Conservation (phyloP, 768 basidiomycete species). For the Mycena capillaripes region DNA sequence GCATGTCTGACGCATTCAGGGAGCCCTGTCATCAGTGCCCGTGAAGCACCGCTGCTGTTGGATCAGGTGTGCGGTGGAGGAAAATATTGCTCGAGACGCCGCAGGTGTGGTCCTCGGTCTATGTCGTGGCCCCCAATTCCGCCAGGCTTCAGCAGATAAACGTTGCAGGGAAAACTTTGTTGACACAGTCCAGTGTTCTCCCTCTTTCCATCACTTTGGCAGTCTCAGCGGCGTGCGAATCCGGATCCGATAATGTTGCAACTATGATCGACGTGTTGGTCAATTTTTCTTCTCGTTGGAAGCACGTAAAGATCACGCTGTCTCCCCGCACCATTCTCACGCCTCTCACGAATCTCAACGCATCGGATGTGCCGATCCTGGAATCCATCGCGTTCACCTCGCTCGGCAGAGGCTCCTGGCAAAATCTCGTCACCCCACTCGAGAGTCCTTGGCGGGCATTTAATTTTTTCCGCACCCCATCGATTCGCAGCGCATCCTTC, state of each 20-base stretch:
- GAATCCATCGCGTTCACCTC: constrained; percentile 16
- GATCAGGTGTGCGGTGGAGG: constrained; percentile 25
- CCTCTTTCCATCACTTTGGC: constrained; percentile 23
- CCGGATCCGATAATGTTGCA: constrained; percentile 8
- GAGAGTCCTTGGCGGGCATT: constrained; percentile 5
- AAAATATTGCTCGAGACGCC: constrained; percentile 23
- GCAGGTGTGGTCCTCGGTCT: constrained; percentile 15
- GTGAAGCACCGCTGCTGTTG: constrained; percentile 25
- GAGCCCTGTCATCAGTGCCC: constrained; percentile 15
- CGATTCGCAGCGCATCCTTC: constrained; percentile 11
- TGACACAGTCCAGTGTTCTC: constrained; percentile 15
- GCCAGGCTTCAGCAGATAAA: neutral
- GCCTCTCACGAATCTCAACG: constrained; percentile 21
- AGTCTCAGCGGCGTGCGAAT: constrained; percentile 15
- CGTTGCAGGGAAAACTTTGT: constrained; percentile 4
- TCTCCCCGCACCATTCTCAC: constrained; percentile 24
- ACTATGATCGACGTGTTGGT: constrained; percentile 24
- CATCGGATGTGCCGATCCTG: constrained; percentile 17
- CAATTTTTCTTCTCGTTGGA: constrained; percentile 14
- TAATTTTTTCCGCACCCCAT: constrained; percentile 4
- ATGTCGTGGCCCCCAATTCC: constrained; percentile 22
- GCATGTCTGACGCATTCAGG: constrained; percentile 1
- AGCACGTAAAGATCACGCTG: constrained; percentile 14
- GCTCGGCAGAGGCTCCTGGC: constrained; percentile 6
- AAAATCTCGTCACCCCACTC: constrained; percentile 5